Evolutionary conservation across 768 basidiomycete genomes (phyloP).

Genomic region (Mycena pura): DNA sequence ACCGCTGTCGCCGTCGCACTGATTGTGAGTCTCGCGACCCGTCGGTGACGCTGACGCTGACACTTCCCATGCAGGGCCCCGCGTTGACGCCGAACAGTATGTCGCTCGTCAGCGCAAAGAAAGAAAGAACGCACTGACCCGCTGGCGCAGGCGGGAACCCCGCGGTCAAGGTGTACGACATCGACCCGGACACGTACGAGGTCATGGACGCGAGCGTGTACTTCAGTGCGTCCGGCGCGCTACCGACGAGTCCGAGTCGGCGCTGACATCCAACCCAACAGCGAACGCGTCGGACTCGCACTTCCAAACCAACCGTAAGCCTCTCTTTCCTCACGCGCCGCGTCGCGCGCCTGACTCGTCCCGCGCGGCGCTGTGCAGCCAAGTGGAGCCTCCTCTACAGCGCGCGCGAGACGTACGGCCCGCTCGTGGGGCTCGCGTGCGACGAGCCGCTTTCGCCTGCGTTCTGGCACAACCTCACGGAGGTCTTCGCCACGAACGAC

Average conservation of each 20-base stretch:
- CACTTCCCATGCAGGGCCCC: too few species aligned
- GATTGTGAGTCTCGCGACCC: too few species aligned
- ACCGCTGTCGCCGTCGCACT: constrained; percentile 55
- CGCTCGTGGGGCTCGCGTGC: constrained; percentile 47
- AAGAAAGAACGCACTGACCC: too few species aligned
- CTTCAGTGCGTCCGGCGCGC: constrained; percentile 44
- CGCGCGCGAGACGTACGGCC: constrained; percentile 58
- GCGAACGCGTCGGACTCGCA: constrained; percentile 48
- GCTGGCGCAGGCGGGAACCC: constrained; percentile 60
- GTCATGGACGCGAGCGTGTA: constrained; percentile 64
- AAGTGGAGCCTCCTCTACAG: constrained; percentile 64
- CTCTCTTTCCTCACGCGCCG: background rate
- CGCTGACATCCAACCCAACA: too few species aligned
- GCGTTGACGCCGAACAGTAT: constrained; percentile 64
- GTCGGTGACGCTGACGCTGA: too few species aligned
- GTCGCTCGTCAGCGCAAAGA: constrained; percentile 26
- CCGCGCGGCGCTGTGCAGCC: constrained; percentile 37
- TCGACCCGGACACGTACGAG: constrained; percentile 72
- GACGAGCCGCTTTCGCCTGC: constrained; percentile 50
- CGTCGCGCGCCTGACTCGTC: background rate
- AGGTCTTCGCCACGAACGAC: constrained; percentile 55
- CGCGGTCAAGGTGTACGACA: constrained; percentile 64
- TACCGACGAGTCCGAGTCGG: background rate
- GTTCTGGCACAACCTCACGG: constrained; percentile 70
- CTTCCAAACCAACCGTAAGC: constrained; percentile 56